These are phyloP conservation scores for Melampsora medusae DNA, from an alignment of 1,284 basidiomycete species.

Conservation along the genomic window DNA sequence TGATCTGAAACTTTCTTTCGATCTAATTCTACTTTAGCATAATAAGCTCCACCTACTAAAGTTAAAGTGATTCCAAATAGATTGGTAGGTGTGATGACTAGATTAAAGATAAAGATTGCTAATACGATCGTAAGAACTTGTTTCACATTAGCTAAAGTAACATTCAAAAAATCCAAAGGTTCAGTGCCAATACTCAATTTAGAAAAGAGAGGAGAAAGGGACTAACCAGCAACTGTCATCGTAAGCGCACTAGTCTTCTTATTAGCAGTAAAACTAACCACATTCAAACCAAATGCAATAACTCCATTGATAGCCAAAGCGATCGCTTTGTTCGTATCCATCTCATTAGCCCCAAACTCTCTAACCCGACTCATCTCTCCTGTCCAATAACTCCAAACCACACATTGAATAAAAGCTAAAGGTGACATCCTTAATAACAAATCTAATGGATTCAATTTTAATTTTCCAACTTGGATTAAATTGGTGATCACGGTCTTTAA, in stretches of 20 bases:
- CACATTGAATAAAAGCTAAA: conserved; percentile 80
- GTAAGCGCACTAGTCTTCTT: conserved; percentile 78
- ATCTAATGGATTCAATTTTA: conserved; percentile 75
- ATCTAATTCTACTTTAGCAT: conserved; percentile 37
- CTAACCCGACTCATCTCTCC: conserved; percentile 70
- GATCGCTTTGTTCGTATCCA: conserved; percentile 61
- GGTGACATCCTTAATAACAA: conserved; percentile 80
- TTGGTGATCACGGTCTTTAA: conserved; percentile 87
- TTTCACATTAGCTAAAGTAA: conserved; percentile 72
- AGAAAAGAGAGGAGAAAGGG: background rate
- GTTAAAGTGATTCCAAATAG: conserved; percentile 76
- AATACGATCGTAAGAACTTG: conserved; percentile 87
- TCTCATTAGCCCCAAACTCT: conserved; percentile 60
- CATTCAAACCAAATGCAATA: conserved; percentile 84
- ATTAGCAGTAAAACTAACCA: conserved; percentile 88
- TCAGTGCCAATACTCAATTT: background rate
- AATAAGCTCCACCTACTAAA: conserved; percentile 69
- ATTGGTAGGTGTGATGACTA: conserved; percentile 74
- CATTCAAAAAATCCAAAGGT: background rate
- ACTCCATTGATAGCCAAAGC: conserved; percentile 72
- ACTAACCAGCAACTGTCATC: conserved; percentile 79
- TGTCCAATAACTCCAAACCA: conserved; percentile 68
- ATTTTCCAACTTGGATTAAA: conserved; percentile 62
- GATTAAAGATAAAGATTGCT: conserved; percentile 76
- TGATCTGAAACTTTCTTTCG: background rate